Conservation (phyloP, 768 basidiomycete species). For the Termitomyces sp. region DNA sequence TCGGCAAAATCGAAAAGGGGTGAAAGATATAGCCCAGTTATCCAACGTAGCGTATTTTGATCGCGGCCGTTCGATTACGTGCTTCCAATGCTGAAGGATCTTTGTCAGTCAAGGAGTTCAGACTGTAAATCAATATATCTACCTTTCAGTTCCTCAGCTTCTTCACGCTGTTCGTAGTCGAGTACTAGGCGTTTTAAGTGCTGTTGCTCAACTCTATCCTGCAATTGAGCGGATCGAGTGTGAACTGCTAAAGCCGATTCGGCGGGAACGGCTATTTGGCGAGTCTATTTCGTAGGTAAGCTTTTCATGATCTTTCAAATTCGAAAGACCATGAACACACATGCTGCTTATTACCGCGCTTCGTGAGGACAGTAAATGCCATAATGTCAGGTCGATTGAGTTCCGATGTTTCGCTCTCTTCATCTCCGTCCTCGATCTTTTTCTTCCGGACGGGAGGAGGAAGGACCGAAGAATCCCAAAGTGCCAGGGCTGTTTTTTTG, state of each 20-base stretch:
- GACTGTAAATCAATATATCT: slow-evolving; percentile 4
- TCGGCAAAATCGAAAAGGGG: slow-evolving; percentile 1
- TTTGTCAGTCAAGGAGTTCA: background rate
- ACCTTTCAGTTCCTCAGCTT: slow-evolving; percentile 82
- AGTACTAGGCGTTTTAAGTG: slow-evolving; percentile 94
- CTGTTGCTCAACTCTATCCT: slow-evolving; percentile 95
- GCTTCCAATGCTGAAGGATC: slow-evolving; percentile 56
- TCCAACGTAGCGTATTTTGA: slow-evolving; percentile 78
- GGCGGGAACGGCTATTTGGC: slow-evolving; percentile 86
- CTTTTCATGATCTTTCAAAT: slow-evolving; percentile 12
- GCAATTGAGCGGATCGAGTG: slow-evolving; percentile 86
- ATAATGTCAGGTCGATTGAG: slow-evolving; percentile 48
- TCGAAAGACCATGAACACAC: slow-evolving; percentile 36
- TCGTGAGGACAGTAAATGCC: slow-evolving; percentile 91
- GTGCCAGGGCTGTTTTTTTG: slow-evolving; percentile 78
- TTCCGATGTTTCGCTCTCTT: slow-evolving; percentile 40
- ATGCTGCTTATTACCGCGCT: slow-evolving; percentile 91
- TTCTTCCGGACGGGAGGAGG: slow-evolving; percentile 66
- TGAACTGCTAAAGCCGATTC: slow-evolving; percentile 88
- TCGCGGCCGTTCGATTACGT: slow-evolving; percentile 60
- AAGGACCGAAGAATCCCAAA: slow-evolving; percentile 88
- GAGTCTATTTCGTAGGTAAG: slow-evolving; percentile 45
- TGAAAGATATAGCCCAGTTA: slow-evolving; percentile 21
- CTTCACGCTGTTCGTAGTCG: slow-evolving; percentile 87
- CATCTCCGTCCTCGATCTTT: slow-evolving; percentile 56